Evolutionary conservation across 257 asterid species (phyloP).

Genomic region (Petunia axillaris): DNA sequence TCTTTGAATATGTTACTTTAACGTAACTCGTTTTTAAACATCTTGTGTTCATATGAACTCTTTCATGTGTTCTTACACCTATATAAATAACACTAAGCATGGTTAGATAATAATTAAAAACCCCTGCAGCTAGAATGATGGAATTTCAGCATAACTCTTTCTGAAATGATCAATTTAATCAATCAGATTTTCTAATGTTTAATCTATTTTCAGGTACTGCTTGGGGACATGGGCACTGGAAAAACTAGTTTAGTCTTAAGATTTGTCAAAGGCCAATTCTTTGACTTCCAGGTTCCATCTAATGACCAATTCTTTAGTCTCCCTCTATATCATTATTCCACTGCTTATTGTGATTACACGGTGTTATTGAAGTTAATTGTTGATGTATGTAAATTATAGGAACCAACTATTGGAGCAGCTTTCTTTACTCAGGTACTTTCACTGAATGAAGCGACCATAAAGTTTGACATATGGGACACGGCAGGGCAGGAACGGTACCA

Average conservation of each 20-base stretch:
- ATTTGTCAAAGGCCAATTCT: slow-evolving; percentile 46
- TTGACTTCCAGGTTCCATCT: slow-evolving; percentile 34
- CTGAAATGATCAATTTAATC: not conserved
- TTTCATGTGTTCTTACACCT: not conserved
- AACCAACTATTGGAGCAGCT: slow-evolving; percentile 48
- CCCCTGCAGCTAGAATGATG: not conserved
- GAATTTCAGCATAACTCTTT: not conserved
- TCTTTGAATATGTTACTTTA: not conserved
- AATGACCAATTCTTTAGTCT: too few relatives aligned
- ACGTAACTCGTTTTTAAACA: too few relatives aligned
- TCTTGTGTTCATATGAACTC: not conserved
- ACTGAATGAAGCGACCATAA: slow-evolving; percentile 33
- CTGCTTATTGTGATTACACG: not conserved
- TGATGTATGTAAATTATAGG: slow-evolving; percentile 28
- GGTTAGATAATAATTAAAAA: not conserved
- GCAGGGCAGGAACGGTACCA: slow-evolving; percentile 48
- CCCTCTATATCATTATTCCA: not conserved
- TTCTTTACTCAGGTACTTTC: slow-evolving; percentile 45
- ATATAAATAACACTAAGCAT: not conserved
- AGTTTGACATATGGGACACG: slow-evolving; percentile 49
- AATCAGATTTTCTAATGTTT: not conserved
- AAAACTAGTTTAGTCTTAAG: slow-evolving; percentile 43
- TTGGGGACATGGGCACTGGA: slow-evolving; percentile 52
- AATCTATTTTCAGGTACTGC: slow-evolving; percentile 33
- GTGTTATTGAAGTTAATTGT: not conserved